Base-by-base conservation (phyloP, 768 basidiomycete genomes). In the Dioszegia crocea region DNA sequence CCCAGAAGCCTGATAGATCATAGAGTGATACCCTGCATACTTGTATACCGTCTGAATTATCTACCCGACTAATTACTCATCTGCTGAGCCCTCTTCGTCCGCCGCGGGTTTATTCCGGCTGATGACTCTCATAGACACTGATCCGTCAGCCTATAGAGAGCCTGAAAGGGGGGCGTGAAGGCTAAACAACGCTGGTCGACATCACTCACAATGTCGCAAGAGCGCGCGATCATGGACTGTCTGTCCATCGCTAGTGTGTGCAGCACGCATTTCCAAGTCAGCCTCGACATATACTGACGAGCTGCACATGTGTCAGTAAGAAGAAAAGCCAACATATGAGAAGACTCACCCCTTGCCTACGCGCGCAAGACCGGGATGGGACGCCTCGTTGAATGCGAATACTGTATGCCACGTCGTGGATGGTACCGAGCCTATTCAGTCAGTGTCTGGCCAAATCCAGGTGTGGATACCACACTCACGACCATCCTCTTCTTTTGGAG, bases 281-380 rank as follows among this genome's bases (percentile, higher is more conserved):
- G 69, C 69, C 53, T 71, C 69, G 27, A 71, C 66, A 55, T 64
- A 68, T 29, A 71, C 64, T 10, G 66, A 62, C 16, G 66, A 65
- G 19, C 68, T 67, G 21, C 23, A 30, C 6, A 33, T 0, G n/a
- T n/a, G n/a, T n/a, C n/a, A 29, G 40, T 33, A 23, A 24, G 17
- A 3, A 2, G 27, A 8, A 16, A 9, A 5, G 23, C 23, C 26
- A 11, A 21, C 14, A n/a, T 10, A 4, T 17, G 55, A 10, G 17
- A 56, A 27, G n/a, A 53, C 69, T 38, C 46, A 68, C 69, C 69
- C 69, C 51, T 71, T 71, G 33, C 62, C 62, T n/a, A 64, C 23
- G 17, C 54, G 41, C 10, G 60, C 39, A 0, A 71, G 19, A 9
- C 39, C 21, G 2, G 47, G 49, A 52, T 71, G 66, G 8, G 56